Base-by-base conservation (phyloP, 768 basidiomycete genomes). In the Russula emetica region DNA sequence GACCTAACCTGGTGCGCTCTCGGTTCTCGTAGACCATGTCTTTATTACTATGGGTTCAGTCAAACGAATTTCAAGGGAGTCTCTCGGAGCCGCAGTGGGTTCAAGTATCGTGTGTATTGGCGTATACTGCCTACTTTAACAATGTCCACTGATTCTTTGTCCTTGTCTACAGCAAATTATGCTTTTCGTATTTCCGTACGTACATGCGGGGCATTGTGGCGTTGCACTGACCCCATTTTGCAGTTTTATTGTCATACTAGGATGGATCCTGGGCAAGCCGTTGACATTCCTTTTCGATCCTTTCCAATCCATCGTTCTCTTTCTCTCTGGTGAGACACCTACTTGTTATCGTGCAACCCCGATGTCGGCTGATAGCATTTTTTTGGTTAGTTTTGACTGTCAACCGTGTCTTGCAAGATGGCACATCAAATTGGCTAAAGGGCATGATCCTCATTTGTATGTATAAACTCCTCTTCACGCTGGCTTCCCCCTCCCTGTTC, bases 11-110 rank as follows among this genome's bases (percentile, higher is more conserved):
- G 66, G 56, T 18, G 2, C 47, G 32, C 6, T 34, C 32, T 34
- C 10, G 32, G 9, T 51, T 26, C 36, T 38, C 34, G 66, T 71
- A 77, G 94, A 97, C 71, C 94, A 95, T 71, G 87, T 87, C 42
- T 96, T 93, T 2, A 93, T 94, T 16, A 91, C 97, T 30, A 88
- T 88, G 0, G 94, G 94, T 8, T 91, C 94, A 0, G 88, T 92
- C 63, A 95, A 95, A 75, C 85, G 87, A 74, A 92, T 94, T 73
- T 77, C 96, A 24, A 90, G 90, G 50, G 80, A 96, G 7, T 91
- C 90, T 71, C 78, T 97, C 60, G 87, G 89, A 28, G 90, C 96
- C 22, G 91, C 94, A n/a, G 90, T 93, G 20, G 90, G 92, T 52
- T 88, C 88, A 1, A 87, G 87, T 67, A 87, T 91, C 36, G 88